Base-by-base conservation (phyloP, 2,329 filamentous ascomycete species). In the Fusarium sp. region DNA sequence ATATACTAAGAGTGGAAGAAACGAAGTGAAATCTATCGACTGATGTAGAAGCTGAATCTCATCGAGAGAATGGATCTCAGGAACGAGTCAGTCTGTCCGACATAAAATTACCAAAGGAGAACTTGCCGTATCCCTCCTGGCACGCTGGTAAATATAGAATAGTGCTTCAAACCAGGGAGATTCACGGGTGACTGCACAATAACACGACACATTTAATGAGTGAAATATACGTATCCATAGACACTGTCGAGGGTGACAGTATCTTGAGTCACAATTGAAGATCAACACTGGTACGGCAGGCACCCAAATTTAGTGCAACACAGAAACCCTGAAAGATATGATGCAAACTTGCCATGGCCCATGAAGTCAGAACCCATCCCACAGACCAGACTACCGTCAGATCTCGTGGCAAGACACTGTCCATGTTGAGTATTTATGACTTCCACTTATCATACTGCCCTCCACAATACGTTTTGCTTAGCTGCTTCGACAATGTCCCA, bases 401-500 rank as follows among this genome's bases (percentile, higher is more conserved):
- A 18, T 57, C 68, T 61, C 56, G 67, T 67, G 52, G 60, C 32
- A 33, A 40, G 44, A 54, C 43, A 44, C 68, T 33, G 50, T 63
- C 43, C 30, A 10, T 33, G 30, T 61, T 46, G 32, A 54, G 30
- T 38, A 54, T 23, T 23, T 32, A 32, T 50, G 54, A 56, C 44
- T 71, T 52, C 30, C 37, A 23, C 67, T 56, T 69, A 60, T 38
- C 42, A 61, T 40, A 32, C 50, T 57, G 52, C 11, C 28, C 47
- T 37, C 47, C 42, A 40, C 43, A 42, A 47, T 23, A 40, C 19
- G 25, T 19, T 50, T 52, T 33, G n/a, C 47, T 49, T 47, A 44
- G 50, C 23, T 56, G 40, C 42, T 33, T 25, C 38, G 35, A 25
- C 10, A 35, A 33, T 40, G 35, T 35, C 40, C 21, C 44, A 19